A percentile compares a stretch with the other conserved stretches of the same genome.
phyloP scores from a whole-genome alignment of 805 yeast genomes.

The Naumovozyma baii region DNA sequence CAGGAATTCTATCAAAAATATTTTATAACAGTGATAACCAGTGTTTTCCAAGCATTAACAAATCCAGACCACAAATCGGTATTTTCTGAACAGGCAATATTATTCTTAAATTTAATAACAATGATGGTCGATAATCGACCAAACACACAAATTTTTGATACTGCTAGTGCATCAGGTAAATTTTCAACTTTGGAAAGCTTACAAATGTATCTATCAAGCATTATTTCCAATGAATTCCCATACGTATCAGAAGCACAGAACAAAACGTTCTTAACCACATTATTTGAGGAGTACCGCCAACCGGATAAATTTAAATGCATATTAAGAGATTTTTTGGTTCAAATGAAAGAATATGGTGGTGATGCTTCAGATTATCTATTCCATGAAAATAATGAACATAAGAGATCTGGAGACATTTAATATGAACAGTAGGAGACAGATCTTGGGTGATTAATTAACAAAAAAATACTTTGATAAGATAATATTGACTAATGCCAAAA shows the following conservation, averaged over 20 bases:
- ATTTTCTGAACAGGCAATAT: slow-evolving; percentile 70
- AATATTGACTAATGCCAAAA: too few relatives aligned
- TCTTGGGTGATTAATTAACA: too few relatives aligned
- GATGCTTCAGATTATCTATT: slow-evolving; percentile 84
- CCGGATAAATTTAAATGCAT: slow-evolving; percentile 63
- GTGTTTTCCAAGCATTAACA: slow-evolving; percentile 79
- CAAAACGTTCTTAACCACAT: slow-evolving; percentile 61
- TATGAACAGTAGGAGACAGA: too few relatives aligned
- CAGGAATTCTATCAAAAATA: slow-evolving; percentile 75
- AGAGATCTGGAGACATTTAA: too few relatives aligned
- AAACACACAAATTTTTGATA: slow-evolving; percentile 59
- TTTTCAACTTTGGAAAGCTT: slow-evolving; percentile 68
- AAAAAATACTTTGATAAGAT: too few relatives aligned
- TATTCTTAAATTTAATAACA: slow-evolving; percentile 68
- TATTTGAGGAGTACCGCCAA: slow-evolving; percentile 59
- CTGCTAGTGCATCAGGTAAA: slow-evolving; percentile 67
- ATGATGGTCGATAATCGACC: slow-evolving; percentile 64
- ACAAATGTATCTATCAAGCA: slow-evolving; percentile 62
- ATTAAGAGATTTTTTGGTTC: slow-evolving; percentile 86
- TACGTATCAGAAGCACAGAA: slow-evolving; percentile 75
- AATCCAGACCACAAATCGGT: slow-evolving; percentile 95
- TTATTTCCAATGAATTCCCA: slow-evolving; percentile 75
- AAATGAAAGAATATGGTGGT: slow-evolving; percentile 87
- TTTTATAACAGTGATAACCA: slow-evolving; percentile 74
- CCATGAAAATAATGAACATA: slow-evolving; percentile 59